phyloP scores from a whole-genome alignment of 139 green algal species.

The Closterium sp. region DNA sequence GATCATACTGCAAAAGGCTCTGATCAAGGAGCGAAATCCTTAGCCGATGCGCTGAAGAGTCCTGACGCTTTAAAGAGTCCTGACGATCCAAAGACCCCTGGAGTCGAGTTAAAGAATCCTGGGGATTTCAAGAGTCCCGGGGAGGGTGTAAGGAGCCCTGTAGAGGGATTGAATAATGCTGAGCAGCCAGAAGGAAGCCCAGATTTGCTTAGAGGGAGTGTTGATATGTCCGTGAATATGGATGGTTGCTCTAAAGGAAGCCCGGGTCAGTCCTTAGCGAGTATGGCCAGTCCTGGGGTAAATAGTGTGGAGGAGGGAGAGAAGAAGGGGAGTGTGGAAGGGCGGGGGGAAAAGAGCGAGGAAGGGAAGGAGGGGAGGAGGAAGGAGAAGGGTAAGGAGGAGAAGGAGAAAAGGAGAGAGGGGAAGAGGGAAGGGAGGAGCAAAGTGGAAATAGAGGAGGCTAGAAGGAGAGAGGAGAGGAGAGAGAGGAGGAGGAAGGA shows the following conservation, averaged over 20 bases:
- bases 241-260: background rate
- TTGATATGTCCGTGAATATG: background rate
- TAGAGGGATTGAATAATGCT: background rate
- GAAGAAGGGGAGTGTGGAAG: background rate
- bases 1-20: background rate
- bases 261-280: background rate
- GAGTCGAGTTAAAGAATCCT: background rate
- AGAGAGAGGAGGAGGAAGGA: background rate
- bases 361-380: background rate
- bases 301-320: background rate
- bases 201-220: background rate
- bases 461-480: background rate
- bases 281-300: background rate
- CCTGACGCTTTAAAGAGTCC: background rate
- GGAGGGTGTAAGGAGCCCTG: background rate
- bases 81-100: too few species aligned
- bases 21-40: background rate
- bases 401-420: background rate
- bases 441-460: background rate
- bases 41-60: background rate
- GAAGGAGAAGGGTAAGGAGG: background rate
- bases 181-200: background rate
- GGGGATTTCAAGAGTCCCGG: background rate
- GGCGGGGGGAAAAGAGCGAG: background rate
- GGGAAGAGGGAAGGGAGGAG: background rate